Evolutionary conservation across 805 yeast species (phyloP), one percentile per base, ranked within the genome.

Genomic region (Candida easanensis): DNA sequence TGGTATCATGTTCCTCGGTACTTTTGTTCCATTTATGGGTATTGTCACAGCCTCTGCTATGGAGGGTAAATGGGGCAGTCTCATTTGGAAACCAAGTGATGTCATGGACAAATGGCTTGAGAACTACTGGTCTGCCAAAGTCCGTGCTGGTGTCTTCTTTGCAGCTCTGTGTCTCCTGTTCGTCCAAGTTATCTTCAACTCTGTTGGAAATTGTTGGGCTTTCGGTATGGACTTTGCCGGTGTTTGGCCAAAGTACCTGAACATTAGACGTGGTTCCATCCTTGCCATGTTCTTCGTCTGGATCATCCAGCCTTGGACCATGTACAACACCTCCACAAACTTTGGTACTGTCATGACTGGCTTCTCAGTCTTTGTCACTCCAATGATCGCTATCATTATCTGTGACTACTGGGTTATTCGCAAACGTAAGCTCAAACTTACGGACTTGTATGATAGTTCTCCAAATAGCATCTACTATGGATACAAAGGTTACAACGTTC

Each of bases 401-500:
- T 61, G 68, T 44, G 76, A 73, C 38, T 71, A 60, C 51, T 68
- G 60, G 53, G 34, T 71, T 18, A 42, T 68, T 16, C 56, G 73
- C 42, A 57, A 58, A 28, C 49, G 61, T 22, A 54, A 59, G 13
- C 44, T 68, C 36, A 61, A 65, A 20, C 51, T 73, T 9, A 55
- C 68, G 2, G 65, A 72, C 37, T 16, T 35, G 11, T 39, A 46
- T 34, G 58, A 65, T 25, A 70, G 58, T 53, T 57, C 60, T 10
- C 35, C 52, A 19, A 51, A 54, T 21, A 56, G 62, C 4, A 53
- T 57, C 4, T 73, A 65, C 48, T 69, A 62, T 51, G 65, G 63
- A 48, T 56, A 53, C 14, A 45, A 53, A 28, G 81, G 80, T 8
- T 37, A 69, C 50, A 73, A 76, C 53, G 67, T 66, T 61, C 62